phyloP scores from a whole-genome alignment of 2,329 filamentous ascomycete species.

The Cladosporium sp. region DNA sequence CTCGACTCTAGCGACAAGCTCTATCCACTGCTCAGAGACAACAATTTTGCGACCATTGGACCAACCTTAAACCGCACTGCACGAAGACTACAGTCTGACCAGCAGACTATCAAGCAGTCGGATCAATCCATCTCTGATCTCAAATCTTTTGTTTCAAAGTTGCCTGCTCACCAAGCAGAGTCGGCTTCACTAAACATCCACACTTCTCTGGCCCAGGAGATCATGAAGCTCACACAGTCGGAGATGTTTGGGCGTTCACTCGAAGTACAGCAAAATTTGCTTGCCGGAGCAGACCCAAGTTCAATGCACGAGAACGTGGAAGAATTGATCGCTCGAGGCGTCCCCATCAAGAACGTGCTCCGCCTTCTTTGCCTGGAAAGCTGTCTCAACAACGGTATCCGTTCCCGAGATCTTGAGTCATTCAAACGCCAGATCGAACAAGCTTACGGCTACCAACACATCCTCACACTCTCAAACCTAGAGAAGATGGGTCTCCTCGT shows the following conservation, averaged over 20 bases:
- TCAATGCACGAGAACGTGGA: slow-evolving; percentile 88
- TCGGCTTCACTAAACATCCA: slow-evolving; percentile 90
- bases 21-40: slow-evolving; percentile 80
- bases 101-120: slow-evolving; percentile 74
- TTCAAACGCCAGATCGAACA: slow-evolving; percentile 86
- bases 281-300: slow-evolving; percentile 81
- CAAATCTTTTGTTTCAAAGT: slow-evolving; percentile 88
- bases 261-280: slow-evolving; percentile 93
- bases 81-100: slow-evolving; percentile 77
- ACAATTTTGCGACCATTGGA: slow-evolving; percentile 94
- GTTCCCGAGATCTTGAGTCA: slow-evolving; percentile 79
- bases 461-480: slow-evolving; percentile 80
- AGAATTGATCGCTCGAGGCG: slow-evolving; percentile 86
- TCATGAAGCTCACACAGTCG: slow-evolving; percentile 85
- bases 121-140: slow-evolving; percentile 87
- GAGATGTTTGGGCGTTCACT: slow-evolving; percentile 84
- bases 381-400: slow-evolving; percentile 82
- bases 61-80: slow-evolving; percentile 85
- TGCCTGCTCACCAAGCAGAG: slow-evolving; percentile 88
- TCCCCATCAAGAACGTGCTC: slow-evolving; percentile 74
- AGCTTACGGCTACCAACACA: slow-evolving; percentile 91
- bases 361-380: slow-evolving; percentile 88
- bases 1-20: slow-evolving; percentile 86
- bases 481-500: slow-evolving; percentile 87
- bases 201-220: slow-evolving; percentile 87